A percentile compares a stretch with the other conserved stretches of the same genome.
Conservation (phyloP, 805 yeast genomes). For the Yamadazyma philogaea region DNA sequence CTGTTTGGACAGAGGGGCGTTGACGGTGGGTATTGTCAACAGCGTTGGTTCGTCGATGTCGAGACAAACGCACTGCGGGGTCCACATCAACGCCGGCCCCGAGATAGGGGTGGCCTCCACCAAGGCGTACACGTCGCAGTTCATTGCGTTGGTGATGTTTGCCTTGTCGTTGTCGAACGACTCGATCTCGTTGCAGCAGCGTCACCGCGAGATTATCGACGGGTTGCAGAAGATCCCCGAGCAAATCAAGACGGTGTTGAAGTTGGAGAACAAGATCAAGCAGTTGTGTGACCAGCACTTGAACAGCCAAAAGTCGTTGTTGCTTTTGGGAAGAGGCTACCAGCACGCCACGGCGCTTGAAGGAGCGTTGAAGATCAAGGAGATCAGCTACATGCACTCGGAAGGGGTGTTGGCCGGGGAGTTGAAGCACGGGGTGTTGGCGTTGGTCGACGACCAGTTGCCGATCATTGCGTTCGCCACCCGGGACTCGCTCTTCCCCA, state of each 20-base stretch:
- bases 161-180: constrained; percentile 95
- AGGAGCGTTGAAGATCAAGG: constrained; percentile 97
- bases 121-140: constrained; percentile 98
- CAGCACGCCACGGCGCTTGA: constrained; percentile 96
- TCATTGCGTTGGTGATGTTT: constrained; percentile 93
- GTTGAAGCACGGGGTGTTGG: constrained; percentile 96
- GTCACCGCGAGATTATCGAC: constrained; percentile 82
- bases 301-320: constrained; percentile 78
- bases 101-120: constrained; percentile 99
- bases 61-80: constrained; percentile 98
- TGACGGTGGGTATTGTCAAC: constrained; percentile 96
- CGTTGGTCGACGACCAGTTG: constrained; percentile 87
- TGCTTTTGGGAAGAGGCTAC: constrained; percentile 94
- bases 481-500: constrained; percentile 92
- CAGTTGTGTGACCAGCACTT: constrained; percentile 68
- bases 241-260: constrained; percentile 76
- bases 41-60: constrained; percentile 96
- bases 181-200: constrained; percentile 66
- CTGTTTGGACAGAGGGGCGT: constrained; percentile 95
- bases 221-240: constrained; percentile 82
- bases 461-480: constrained; percentile 97
- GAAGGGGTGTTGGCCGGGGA: constrained; percentile 99
- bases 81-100: constrained; percentile 98
- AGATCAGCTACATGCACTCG: constrained; percentile 97
- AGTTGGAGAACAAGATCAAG: constrained; percentile 71